Evolutionary conservation across 2,329 filamentous ascomycete genomes (phyloP).

Genomic region (Fusarium heterosporum): DNA sequence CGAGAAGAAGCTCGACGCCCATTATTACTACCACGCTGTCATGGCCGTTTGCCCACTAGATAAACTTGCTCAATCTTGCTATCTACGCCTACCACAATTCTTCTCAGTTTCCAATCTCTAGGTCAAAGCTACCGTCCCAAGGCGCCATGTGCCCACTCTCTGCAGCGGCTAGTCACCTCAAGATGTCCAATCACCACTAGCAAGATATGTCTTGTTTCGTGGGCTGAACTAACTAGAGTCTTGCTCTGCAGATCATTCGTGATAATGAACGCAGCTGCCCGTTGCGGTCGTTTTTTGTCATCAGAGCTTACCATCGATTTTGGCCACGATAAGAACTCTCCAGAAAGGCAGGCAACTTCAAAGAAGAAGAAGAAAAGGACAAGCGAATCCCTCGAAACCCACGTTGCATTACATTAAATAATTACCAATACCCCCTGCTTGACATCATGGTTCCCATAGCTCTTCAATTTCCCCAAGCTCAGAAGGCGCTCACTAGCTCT

Average conservation of each 20-base stretch:
- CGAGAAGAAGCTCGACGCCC: conserved; percentile 15
- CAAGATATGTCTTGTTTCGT: conserved; percentile 10
- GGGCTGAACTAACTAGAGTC: conserved; percentile 1
- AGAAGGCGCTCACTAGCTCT: conserved; percentile 32
- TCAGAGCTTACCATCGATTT: not conserved
- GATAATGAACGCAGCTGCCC: conserved; percentile 12
- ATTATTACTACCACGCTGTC: conserved; percentile 10
- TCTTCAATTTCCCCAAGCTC: conserved; percentile 39
- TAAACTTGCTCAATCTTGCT: not conserved
- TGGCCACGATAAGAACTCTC: not conserved
- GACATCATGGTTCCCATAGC: conserved; percentile 40
- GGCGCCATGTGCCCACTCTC: conserved; percentile 24
- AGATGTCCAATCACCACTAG: conserved; percentile 14
- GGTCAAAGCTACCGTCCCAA: conserved; percentile 32
- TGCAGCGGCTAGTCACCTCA: conserved; percentile 21
- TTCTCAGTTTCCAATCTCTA: conserved; percentile 5
- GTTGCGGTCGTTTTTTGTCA: conserved; percentile 4
- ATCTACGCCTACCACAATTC: not conserved
- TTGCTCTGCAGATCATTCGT: conserved; percentile 16
- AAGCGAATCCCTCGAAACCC: not conserved
- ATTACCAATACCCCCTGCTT: conserved; percentile 31
- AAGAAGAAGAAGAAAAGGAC: conserved; percentile 4
- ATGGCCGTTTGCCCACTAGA: not conserved
- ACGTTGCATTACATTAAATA: not conserved
- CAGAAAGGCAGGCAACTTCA: not conserved